Percentiles rank a stretch among this genome's conserved stretches.
Evolutionary conservation across 257 asterid species (phyloP).

Genomic region (Solanum etuberosum): DNA sequence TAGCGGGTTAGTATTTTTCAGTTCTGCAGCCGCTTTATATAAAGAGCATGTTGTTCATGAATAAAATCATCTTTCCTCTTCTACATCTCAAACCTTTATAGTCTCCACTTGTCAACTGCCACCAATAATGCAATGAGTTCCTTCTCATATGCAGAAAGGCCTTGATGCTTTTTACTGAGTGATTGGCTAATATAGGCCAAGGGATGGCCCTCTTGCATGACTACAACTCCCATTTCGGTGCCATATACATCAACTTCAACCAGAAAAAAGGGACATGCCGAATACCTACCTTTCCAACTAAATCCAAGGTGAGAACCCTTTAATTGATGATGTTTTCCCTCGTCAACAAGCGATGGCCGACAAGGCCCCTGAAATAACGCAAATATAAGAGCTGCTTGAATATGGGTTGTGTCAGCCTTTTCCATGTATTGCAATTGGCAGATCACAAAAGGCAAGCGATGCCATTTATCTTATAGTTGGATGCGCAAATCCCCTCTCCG

Average conservation of each 20-base stretch:
- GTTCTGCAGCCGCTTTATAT: not conserved
- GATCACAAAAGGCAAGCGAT: no score
- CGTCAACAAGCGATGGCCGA: no score
- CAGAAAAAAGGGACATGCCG: not conserved
- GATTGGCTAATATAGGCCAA: not conserved
- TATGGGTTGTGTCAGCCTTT: no score
- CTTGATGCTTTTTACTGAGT: not conserved
- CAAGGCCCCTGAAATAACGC: no score
- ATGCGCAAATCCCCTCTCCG: no score
- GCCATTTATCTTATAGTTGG: no score
- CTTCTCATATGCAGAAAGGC: not conserved
- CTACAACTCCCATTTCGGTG: not conserved
- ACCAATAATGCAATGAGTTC: not conserved
- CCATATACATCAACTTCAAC: not conserved
- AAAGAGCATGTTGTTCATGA: not conserved
- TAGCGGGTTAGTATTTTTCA: not conserved
- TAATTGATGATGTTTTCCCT: no score
- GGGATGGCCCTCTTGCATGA: not conserved
- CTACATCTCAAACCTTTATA: not conserved
- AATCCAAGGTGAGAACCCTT: no score
- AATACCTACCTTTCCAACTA: no score
- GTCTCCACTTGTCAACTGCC: not conserved
- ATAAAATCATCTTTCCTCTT: not conserved
- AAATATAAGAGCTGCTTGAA: no score
- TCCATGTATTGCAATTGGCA: no score